Conservation (phyloP, 1,284 basidiomycete genomes). For the Malassezia equina region DNA sequence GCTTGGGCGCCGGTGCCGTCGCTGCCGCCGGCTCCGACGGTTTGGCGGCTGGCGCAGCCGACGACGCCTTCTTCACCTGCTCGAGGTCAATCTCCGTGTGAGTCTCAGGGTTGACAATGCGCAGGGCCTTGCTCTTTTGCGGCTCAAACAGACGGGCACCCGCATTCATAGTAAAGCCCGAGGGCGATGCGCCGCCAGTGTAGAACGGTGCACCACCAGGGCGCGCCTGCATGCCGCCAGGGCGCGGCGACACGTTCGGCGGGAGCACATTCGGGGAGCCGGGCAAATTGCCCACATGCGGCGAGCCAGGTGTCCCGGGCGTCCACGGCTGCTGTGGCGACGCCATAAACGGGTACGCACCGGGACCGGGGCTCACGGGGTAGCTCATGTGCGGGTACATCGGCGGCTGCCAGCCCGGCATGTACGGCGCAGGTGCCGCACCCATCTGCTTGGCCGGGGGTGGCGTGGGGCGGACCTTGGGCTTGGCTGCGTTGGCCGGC, state of each 20-base stretch:
- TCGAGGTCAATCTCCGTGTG: slow-evolving; percentile 39
- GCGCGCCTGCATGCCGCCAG: neutral
- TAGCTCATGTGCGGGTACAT: slow-evolving; percentile 17
- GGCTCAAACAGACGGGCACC: slow-evolving; percentile 45
- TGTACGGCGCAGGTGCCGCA: neutral
- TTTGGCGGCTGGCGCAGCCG: slow-evolving; percentile 17
- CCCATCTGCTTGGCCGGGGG: neutral
- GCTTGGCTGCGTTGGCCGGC: neutral
- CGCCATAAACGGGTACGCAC: slow-evolving; percentile 13
- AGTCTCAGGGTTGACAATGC: slow-evolving; percentile 47
- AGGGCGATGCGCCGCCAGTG: slow-evolving; percentile 12
- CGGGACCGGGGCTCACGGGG: slow-evolving; percentile 13
- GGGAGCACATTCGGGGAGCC: slow-evolving; percentile 6
- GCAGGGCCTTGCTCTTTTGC: slow-evolving; percentile 41
- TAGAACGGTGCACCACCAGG: slow-evolving; percentile 1
- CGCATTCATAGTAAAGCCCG: slow-evolving; percentile 43
- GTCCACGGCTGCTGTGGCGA: slow-evolving; percentile 14
- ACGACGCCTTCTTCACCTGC: slow-evolving; percentile 22
- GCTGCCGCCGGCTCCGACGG: slow-evolving; percentile 5
- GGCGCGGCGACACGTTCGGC: slow-evolving; percentile 22
- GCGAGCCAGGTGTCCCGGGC: neutral
- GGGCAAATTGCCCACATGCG: neutral
- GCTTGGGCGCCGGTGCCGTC: slow-evolving; percentile 9
- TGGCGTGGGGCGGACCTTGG: slow-evolving; percentile 2
- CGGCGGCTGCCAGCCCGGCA: slow-evolving; percentile 13